Conservation (phyloP, 495 filamentous ascomycete species). For the Jackrogersella minutella region DNA sequence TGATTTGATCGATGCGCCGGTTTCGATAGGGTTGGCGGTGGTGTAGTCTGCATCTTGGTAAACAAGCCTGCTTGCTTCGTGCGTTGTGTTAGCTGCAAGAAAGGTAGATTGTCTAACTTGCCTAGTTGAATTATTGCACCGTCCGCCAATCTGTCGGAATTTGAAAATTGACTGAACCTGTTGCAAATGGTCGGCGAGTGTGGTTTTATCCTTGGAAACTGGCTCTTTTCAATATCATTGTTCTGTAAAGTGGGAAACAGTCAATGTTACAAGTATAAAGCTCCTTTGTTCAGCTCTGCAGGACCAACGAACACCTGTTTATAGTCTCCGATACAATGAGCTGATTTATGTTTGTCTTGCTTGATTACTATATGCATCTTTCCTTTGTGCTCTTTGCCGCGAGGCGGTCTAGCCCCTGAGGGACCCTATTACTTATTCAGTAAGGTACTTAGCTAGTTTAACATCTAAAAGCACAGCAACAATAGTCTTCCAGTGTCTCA, state of each 20-base stretch:
- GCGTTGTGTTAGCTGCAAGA: background rate
- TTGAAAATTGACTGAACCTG: background rate
- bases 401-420: background rate
- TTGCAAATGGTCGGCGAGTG: background rate
- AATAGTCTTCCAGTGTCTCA: too few relatives aligned
- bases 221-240: constrained; percentile 10
- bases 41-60: constrained; percentile 6
- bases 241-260: background rate
- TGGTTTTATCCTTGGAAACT: constrained; percentile 3
- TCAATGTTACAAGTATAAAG: background rate
- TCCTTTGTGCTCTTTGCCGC: background rate
- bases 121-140: background rate
- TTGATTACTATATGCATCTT: background rate
- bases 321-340: background rate
- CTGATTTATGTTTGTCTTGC: background rate
- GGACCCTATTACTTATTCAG: too few relatives aligned
- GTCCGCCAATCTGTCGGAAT: background rate
- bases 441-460: too few relatives aligned
- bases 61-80: constrained; percentile 37
- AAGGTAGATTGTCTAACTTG: background rate
- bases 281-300: background rate
- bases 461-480: too few relatives aligned
- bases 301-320: background rate
- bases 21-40: background rate
- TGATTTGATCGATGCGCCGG: too few relatives aligned